Conservation (phyloP, 495 filamentous ascomycete species). For the Penicillium parvum region DNA sequence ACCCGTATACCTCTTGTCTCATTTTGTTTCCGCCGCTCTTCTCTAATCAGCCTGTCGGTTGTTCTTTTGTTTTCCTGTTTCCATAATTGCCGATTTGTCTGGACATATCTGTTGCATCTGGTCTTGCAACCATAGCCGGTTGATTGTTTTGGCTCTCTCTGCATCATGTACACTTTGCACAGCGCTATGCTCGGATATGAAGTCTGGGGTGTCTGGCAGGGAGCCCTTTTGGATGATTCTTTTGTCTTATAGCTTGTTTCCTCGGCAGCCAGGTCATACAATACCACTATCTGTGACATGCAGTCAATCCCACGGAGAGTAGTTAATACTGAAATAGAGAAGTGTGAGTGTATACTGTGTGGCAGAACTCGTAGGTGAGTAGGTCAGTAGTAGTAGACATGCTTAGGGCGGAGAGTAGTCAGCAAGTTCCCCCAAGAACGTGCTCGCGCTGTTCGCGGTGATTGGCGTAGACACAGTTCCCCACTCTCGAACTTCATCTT, state of each 20-base stretch:
- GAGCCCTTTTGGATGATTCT: constrained; percentile 1
- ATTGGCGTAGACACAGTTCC: constrained; percentile 21
- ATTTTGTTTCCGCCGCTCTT: not conserved
- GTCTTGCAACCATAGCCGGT: constrained; percentile 15
- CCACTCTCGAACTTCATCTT: constrained; percentile 17
- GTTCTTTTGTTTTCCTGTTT: constrained; percentile 7
- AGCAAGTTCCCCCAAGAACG: constrained; percentile 12
- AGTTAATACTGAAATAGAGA: no score
- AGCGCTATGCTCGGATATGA: constrained; percentile 2
- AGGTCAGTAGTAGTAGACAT: no score
- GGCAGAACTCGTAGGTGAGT: no score
- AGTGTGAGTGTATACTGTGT: no score
- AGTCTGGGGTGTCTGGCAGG: constrained; percentile 3
- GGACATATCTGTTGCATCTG: constrained; percentile 29
- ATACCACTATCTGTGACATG: not conserved
- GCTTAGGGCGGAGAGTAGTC: not conserved
- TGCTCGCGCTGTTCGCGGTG: constrained; percentile 18
- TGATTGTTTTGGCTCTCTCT: constrained; percentile 1
- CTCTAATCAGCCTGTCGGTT: constrained; percentile 10
- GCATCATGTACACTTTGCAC: constrained; percentile 12
- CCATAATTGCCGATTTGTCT: constrained; percentile 9
- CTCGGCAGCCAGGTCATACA: no score
- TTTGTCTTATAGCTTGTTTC: no score
- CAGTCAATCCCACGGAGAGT: no score
- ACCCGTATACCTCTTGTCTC: constrained; percentile 10